Conservation (phyloP, 2,329 filamentous ascomycete genomes). For the Didymella exigua region DNA sequence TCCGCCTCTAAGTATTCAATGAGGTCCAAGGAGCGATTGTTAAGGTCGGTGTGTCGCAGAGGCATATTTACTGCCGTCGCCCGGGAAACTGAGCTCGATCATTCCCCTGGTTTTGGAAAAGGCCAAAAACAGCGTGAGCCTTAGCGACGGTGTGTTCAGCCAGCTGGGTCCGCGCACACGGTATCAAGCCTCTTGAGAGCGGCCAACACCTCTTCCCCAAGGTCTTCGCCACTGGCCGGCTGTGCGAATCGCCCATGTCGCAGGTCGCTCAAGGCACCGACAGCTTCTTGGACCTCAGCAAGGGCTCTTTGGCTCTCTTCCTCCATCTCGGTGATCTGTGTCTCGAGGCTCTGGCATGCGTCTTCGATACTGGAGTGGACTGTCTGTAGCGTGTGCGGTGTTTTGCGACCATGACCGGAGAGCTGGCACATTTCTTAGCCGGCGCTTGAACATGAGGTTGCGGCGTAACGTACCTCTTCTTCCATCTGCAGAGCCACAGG, state of each 20-base stretch:
- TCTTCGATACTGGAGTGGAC: conserved; percentile 72
- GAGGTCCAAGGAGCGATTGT: too few relatives aligned
- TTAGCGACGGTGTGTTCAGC: conserved; percentile 20
- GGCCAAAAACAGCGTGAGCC: too few relatives aligned
- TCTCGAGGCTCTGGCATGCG: conserved; percentile 69
- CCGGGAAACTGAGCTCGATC: background rate
- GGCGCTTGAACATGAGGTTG: background rate
- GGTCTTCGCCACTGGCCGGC: conserved; percentile 59
- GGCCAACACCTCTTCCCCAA: conserved; percentile 70
- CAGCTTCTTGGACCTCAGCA: conserved; percentile 65
- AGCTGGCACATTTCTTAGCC: conserved; percentile 54
- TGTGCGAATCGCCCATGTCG: conserved; percentile 74
- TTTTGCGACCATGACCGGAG: conserved; percentile 57
- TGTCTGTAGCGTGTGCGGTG: conserved; percentile 65
- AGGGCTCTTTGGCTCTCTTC: conserved; percentile 67
- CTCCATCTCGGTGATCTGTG: conserved; percentile 69
- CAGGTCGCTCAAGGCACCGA: conserved; percentile 79
- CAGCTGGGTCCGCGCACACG: conserved; percentile 55
- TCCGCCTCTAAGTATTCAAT: background rate
- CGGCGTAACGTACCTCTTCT: conserved; percentile 41
- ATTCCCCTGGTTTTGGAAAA: background rate
- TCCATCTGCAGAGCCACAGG: conserved; percentile 68
- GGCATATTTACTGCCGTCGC: background rate
- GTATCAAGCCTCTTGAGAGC: conserved; percentile 69
- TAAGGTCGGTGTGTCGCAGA: background rate